A percentile compares a stretch with the other conserved stretches of the same genome.
Evolutionary conservation across 1,139 yeast species (phyloP).

Genomic region (Suhomyces chickasaworum): DNA sequence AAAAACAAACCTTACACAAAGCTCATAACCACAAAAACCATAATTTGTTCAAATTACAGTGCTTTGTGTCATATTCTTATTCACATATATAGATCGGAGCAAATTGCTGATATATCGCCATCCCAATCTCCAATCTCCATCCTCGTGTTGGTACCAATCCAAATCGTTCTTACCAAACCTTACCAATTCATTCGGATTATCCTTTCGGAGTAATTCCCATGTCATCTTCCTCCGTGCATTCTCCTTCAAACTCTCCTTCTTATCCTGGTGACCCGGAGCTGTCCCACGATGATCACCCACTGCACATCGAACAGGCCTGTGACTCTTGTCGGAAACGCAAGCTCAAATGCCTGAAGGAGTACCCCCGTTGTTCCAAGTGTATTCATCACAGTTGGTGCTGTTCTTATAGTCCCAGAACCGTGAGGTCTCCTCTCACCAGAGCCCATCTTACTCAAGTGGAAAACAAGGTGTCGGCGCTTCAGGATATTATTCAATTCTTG

Average conservation of each 20-base stretch:
- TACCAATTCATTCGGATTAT: not conserved
- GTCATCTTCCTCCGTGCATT: not conserved
- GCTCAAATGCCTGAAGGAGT: conserved; percentile 61
- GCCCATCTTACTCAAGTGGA: conserved; percentile 81
- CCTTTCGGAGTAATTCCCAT: not conserved
- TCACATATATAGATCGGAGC: conserved; percentile 13
- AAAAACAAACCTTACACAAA: not conserved
- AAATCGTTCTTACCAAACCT: not conserved
- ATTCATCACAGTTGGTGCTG: conserved; percentile 73
- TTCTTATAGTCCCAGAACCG: conserved; percentile 73
- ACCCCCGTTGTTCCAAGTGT: conserved; percentile 79
- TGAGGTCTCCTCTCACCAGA: conserved; percentile 79
- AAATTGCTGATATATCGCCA: conserved; percentile 7
- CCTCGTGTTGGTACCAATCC: not conserved
- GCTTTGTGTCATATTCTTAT: conserved; percentile 9
- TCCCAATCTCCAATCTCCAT: not conserved
- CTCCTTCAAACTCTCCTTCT: not conserved
- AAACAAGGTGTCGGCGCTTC: conserved; percentile 57
- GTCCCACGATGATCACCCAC: conserved; percentile 10
- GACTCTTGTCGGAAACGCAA: conserved; percentile 63
- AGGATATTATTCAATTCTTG: conserved; percentile 49
- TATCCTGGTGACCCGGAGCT: not conserved
- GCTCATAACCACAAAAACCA: conserved; percentile 14
- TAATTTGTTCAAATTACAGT: too few relatives aligned
- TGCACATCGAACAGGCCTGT: conserved; percentile 51